Base-by-base conservation (phyloP, 805 yeast genomes). In the Nakazawaea ambrosiae region DNA sequence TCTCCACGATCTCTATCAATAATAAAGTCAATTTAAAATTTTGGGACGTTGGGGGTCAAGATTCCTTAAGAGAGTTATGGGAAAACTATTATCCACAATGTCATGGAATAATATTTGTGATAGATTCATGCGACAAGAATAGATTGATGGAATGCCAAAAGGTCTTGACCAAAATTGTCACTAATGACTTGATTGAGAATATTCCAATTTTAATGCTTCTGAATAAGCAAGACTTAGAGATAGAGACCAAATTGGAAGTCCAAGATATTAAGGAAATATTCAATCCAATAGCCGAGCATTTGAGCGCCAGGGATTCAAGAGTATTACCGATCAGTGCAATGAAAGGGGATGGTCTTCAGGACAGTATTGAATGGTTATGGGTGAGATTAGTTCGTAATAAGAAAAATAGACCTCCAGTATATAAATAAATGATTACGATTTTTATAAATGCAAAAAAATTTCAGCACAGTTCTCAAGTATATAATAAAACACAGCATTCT, bases 11-110 rank as follows among this genome's bases (percentile, higher is more conserved):
- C n/a, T 49, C 60, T 11, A 51, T 56, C n/a, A 51, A 53, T 29
- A 48, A 49, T 5, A 66, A 65, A 39, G 62, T 70, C 40, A 63
- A 66, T 36, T 64, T 92, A 39, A 89, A 88, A 53, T 75, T 92
- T 50, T 90, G 97, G 97, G 98, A 90, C 57, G 78, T 90, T 28
- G 97, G 97, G 9, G 98, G 98, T 10, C 98, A 90, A 58, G 81
- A 79, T 53, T 67, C 82, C n/a, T 65, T 90, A 33, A 68, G 97
- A 33, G 64, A 75, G 20, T 68, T 92, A 69, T 90, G 98, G 98
- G 70, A 81, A 5, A 77, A 85, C 43, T 92, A 90, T 64, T 92
- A 80, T 60, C 66, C 70, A 15, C 81, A 78, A 42, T 84, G 96
- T 39, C 97, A 90, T 58, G 97, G 92, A 0, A 85, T 90, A 26